These are phyloP conservation scores for Trypanosoma lewisi DNA, from an alignment of 208 protist genomes.

Conservation along the genomic window DNA sequence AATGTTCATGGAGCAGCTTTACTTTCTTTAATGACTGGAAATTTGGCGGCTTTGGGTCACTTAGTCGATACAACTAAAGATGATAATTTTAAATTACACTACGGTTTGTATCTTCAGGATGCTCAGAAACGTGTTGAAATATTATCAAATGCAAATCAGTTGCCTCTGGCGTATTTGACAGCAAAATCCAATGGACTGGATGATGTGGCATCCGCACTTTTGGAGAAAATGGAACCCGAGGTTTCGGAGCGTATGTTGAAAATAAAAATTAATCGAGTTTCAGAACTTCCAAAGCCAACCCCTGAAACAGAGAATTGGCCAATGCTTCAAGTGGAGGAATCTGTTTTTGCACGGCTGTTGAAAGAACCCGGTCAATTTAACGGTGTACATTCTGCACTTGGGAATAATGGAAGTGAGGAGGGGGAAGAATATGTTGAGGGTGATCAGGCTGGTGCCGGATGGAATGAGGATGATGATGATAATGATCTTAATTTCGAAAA, in stretches of 20 bases:
- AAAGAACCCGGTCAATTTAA: conserved; percentile 61
- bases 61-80: conserved; percentile 88
- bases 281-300: conserved; percentile 22
- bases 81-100: conserved; percentile 90
- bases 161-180: conserved; percentile 86
- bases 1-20: conserved; percentile 92
- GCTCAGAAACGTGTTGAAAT: conserved; percentile 83
- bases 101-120: conserved; percentile 93
- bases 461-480: conserved; percentile 53
- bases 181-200: conserved; percentile 86
- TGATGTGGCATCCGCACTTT: conserved; percentile 69
- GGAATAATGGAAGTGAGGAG: conserved; percentile 38
- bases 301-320: conserved; percentile 76
- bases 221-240: conserved; percentile 45
- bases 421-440: conserved; percentile 25
- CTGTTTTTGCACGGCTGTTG: conserved; percentile 69
- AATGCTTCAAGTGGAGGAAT: conserved; percentile 76
- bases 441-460: conserved; percentile 45
- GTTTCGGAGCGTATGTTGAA: conserved; percentile 40
- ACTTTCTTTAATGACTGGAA: conserved; percentile 96
- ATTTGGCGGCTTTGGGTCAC: conserved; percentile 91
- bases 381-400: conserved; percentile 24
- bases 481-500: conserved; percentile 5
- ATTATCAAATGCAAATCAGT: conserved; percentile 65
- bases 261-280: conserved; percentile 20